phyloP scores from a whole-genome alignment of 257 asterid genomes.

The Eucommia ulmoides region DNA sequence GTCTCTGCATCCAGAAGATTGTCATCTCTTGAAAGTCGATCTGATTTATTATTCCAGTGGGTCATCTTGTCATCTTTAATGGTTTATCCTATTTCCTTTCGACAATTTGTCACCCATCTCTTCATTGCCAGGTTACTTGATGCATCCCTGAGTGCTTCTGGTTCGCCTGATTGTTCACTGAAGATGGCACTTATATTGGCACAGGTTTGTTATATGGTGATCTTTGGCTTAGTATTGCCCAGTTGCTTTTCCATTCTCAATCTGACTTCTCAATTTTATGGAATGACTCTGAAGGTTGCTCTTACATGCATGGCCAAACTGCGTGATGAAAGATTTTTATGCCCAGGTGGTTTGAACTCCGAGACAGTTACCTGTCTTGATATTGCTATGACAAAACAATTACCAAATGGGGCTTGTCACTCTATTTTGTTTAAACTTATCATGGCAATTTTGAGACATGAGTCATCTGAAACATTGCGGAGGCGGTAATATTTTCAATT shows the following conservation, averaged over 20 bases:
- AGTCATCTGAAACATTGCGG: slow-evolving; percentile 88
- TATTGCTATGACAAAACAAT: slow-evolving; percentile 59
- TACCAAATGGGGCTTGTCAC: slow-evolving; percentile 80
- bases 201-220: slow-evolving; percentile 40
- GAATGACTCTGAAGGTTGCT: slow-evolving; percentile 56
- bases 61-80: slow-evolving; percentile 18
- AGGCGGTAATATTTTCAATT: slow-evolving; percentile 52
- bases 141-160: slow-evolving; percentile 71
- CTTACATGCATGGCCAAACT: slow-evolving; percentile 97
- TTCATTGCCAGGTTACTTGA: slow-evolving; percentile 55
- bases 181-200: slow-evolving; percentile 84
- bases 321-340: slow-evolving; percentile 72
- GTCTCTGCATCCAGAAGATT: slow-evolving; percentile 73
- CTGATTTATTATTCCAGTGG: slow-evolving; percentile 78
- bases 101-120: slow-evolving; percentile 9
- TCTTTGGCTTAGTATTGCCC: background rate
- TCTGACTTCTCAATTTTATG: background rate
- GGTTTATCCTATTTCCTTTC: slow-evolving; percentile 2
- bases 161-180: slow-evolving; percentile 77
- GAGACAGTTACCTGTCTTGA: slow-evolving; percentile 70
- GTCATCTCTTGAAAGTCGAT: slow-evolving; percentile 52
- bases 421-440: slow-evolving; percentile 82
- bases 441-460: slow-evolving; percentile 74
- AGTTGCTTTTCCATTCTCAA: background rate
- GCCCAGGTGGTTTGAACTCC: slow-evolving; percentile 60